Evolutionary conservation across 768 basidiomycete species (phyloP), one percentile per base, ranked within the genome.

Genomic region (Suillus subalutaceus): DNA sequence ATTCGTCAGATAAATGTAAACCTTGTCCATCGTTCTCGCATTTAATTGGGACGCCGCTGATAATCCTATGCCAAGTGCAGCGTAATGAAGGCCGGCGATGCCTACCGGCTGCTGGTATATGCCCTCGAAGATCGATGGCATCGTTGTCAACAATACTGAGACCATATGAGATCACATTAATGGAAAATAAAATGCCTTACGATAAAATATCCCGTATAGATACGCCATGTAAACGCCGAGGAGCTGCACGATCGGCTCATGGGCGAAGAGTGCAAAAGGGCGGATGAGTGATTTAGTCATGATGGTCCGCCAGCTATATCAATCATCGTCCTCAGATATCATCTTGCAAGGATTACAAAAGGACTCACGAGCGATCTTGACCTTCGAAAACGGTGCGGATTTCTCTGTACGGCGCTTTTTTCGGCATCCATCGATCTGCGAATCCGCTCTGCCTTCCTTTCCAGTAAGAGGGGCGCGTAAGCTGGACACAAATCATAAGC

Each of bases 171-270:
- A 32, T 32, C 52, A 53, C 16, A 30, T 53, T 2, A 8, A 30
- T 53, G 26, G 30, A 53, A 53, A 32, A 53, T 32, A 16, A 50
- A 55, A 7, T 58, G 40, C 75, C 86, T 58, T 70, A 87, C 88
- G 67, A 65, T 89, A 90, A 44, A 88, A 76, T 0, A 81, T 71
- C 7, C 89, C 92, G 65, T 90, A 94, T 16, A 90, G 72, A 68
- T 90, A 87, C 0, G 89, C 87, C 84, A 90, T 86, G 67, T 91
- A 93, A 0, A 87, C 4, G 0, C 88, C 87, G 12, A 93, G 76
- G 2, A 91, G 73, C 70, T 53, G 90, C 23, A 91, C 79, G 69
- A 93, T 90, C 1, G 88, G 85, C 71, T 93, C 91, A 6, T 71
- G 71, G 0, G 63, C 70, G 65, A 92, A 89, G 13, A 94, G 72